Evolutionary conservation across 2,329 filamentous ascomycete species (phyloP), one percentile per base, ranked within the genome.

Genomic region (Dactylellina cionopaga): DNA sequence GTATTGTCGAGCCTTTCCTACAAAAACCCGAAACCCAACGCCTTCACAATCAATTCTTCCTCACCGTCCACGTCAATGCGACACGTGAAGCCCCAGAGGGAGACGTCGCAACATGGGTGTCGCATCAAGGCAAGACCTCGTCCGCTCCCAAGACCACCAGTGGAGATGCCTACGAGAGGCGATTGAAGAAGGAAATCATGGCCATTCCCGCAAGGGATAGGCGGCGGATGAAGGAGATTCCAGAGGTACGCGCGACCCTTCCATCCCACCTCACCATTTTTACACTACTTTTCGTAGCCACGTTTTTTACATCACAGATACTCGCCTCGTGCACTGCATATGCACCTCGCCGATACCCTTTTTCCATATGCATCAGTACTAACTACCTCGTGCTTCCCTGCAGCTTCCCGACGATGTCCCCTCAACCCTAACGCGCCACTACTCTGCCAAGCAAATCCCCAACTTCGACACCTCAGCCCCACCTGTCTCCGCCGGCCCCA

Each of bases 91-190:
- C 89, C 83, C 88, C 88, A 68, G 88, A 90, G 75, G 84, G 84
- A 78, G 88, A 88, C 76, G 84, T 89, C 77, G 88, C 88, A 49
- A 86, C 87, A 72, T 90, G 88, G 88, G 88, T 90, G 78, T 89
- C 87, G 79, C 87, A 88, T 60, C 89, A 90, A 77, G 88, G 90
- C 76, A 90, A 90, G 15, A 81, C 85, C 9, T 83, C 83, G 41
- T 81, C 84, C 29, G 85, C 85, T 74, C 85, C 82, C 75, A 90
- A 90, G 78, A 86, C 87, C 19, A 84, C 87, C 47, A 86, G 85
- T 25, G 87, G 87, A 25, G 88, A 90, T 83, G 87, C 88, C 31
- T 84, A 76, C 52, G 88, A 90, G 80, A 83, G 87, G 76, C 84
- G 84, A 75, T 79, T 90, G 51, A 90, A 90, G 81, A 86, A 85